phyloP scores from a whole-genome alignment of 2,329 filamentous ascomycete genomes.

The Bipolaris gigantea region DNA sequence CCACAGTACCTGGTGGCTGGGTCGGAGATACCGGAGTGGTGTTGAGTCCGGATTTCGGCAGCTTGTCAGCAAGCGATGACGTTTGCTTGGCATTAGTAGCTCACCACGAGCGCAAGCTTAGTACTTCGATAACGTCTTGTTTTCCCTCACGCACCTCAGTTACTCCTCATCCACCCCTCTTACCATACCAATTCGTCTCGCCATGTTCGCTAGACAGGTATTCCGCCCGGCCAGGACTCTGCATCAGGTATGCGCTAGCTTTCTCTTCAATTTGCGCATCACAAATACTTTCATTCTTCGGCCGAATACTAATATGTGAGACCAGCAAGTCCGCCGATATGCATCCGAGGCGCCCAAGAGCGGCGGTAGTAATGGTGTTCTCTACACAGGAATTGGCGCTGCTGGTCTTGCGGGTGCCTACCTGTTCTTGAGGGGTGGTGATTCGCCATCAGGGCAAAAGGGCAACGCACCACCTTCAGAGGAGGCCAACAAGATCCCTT shows the following conservation, averaged over 20 bases:
- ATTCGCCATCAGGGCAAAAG: constrained; percentile 26
- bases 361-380: constrained; percentile 42
- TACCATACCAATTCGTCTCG: constrained; percentile 32
- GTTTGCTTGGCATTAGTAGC: constrained; percentile 32
- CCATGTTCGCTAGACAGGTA: constrained; percentile 50
- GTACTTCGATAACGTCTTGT: constrained; percentile 11
- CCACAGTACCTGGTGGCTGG: neutral
- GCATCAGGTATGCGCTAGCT: constrained; percentile 41
- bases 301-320: constrained; percentile 22
- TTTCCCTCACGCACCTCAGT: constrained; percentile 7
- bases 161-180: constrained; percentile 10
- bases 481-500: constrained; percentile 46
- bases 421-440: constrained; percentile 49
- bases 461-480: constrained; percentile 33
- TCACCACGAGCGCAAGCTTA: constrained; percentile 17
- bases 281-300: constrained; percentile 13
- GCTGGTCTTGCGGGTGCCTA: constrained; percentile 60
- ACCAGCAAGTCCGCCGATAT: constrained; percentile 69
- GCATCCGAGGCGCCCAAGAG: constrained; percentile 65
- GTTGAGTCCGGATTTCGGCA: constrained; percentile 11
- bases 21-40: neutral
- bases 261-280: constrained; percentile 20
- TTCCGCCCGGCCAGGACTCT: constrained; percentile 49
- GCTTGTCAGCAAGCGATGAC: constrained; percentile 23
- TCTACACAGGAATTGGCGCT: constrained; percentile 64